Conservation (phyloP, 139 green algal genomes). For the Zygnema cylindricum region DNA sequence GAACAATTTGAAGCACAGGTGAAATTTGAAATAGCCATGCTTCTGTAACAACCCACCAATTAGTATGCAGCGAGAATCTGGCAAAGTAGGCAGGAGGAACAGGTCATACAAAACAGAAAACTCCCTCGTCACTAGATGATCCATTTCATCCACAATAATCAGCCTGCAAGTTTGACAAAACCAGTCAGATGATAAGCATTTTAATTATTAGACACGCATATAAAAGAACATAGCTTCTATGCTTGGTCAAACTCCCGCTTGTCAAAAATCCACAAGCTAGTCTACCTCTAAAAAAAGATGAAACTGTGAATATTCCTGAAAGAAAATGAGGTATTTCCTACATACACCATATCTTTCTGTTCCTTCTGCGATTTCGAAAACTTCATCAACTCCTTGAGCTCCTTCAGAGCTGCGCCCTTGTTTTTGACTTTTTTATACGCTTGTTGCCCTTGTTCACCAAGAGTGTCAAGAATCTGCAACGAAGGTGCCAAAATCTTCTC, state of each 20-base stretch:
- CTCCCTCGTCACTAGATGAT: constrained; percentile 48
- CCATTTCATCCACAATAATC: constrained; percentile 64
- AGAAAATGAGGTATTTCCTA: too few species aligned
- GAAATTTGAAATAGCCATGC: too few species aligned
- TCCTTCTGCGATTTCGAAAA: not conserved
- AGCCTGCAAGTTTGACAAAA: not conserved
- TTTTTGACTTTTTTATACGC: not conserved
- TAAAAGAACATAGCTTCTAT: not conserved
- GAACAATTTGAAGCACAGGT: too few species aligned
- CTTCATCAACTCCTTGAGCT: not conserved
- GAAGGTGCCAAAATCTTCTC: constrained; percentile 1
- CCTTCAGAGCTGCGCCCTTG: not conserved
- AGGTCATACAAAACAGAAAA: constrained; percentile 59
- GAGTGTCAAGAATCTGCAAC: constrained; percentile 21
- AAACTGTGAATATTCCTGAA: too few species aligned
- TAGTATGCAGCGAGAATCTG: constrained; percentile 58
- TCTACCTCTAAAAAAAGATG: too few species aligned
- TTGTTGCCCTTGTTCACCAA: constrained; percentile 8
- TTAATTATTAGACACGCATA: constrained; percentile 5
- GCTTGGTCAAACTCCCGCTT: not conserved
- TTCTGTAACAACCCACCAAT: constrained; percentile 16
- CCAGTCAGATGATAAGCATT: not conserved
- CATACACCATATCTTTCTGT: not conserved
- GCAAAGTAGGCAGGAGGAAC: constrained; percentile 56
- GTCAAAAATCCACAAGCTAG: too few species aligned